Conservation (phyloP, 2,329 filamentous ascomycete genomes). For the Sporothrix pallida region DNA sequence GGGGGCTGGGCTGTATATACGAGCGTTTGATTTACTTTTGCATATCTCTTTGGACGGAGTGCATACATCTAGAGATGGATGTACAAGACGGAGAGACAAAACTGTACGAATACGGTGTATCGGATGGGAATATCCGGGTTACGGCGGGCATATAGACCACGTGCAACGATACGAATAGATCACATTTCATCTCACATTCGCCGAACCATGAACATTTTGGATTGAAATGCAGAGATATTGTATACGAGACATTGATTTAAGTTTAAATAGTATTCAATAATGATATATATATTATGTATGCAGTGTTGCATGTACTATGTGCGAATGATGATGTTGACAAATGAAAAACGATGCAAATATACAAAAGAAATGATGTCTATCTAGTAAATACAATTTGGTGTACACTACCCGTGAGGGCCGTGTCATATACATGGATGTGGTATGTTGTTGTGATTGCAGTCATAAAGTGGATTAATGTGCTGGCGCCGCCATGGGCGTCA, state of each 20-base stretch:
- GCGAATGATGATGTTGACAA: not conserved
- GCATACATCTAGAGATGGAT: not conserved
- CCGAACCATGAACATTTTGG: too few species aligned
- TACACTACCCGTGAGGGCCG: not conserved
- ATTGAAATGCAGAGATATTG: too few species aligned
- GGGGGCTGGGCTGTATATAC: not conserved
- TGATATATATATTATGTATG: not conserved
- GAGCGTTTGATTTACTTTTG: slow-evolving; percentile 32
- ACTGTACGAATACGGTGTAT: slow-evolving; percentile 8
- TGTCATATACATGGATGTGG: not conserved
- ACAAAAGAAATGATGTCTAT: not conserved
- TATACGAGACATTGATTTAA: too few species aligned
- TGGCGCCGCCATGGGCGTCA: not conserved
- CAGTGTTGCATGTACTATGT: slow-evolving; percentile 2
- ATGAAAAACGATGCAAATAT: not conserved
- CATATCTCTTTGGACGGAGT: not conserved
- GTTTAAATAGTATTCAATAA: not conserved
- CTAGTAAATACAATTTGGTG: not conserved
- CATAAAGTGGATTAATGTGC: not conserved
- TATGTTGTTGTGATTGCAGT: too few species aligned
- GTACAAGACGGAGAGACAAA: slow-evolving; percentile 3
- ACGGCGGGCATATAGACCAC: not conserved
- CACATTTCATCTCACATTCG: slow-evolving; percentile 4
- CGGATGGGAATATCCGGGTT: not conserved
- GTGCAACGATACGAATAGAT: slow-evolving; percentile 2